Evolutionary conservation across 2,329 filamentous ascomycete genomes (phyloP).

Genomic region (Xylariaceae sp.): DNA sequence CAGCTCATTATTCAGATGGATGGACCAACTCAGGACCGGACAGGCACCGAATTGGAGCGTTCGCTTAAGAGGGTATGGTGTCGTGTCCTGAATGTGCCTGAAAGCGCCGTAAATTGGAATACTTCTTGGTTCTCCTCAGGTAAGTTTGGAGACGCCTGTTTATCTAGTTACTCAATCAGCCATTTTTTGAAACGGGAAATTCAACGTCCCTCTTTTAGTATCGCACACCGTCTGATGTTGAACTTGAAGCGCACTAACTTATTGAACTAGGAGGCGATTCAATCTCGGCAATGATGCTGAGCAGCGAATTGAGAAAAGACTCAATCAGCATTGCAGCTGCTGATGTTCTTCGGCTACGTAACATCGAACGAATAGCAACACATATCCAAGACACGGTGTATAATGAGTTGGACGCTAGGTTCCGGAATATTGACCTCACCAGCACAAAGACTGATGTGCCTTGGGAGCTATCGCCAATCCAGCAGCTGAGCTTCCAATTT

Average conservation of each 20-base stretch:
- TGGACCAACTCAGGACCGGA: not conserved
- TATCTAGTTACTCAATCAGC: no score
- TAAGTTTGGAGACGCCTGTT: not conserved
- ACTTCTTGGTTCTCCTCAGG: constrained; percentile 14
- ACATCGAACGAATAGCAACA: constrained; percentile 6
- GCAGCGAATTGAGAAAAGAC: constrained; percentile 9
- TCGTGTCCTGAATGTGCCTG: constrained; percentile 12
- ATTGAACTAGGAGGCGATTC: constrained; percentile 4
- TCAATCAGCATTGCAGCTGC: constrained; percentile 9
- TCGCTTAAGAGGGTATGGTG: constrained; percentile 7
- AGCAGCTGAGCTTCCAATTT: constrained; percentile 19
- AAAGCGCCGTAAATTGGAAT: constrained; percentile 5
- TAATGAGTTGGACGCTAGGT: not conserved
- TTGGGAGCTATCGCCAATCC: constrained; percentile 16
- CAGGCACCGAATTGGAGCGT: constrained; percentile 3
- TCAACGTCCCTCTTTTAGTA: no score
- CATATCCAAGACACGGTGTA: constrained; percentile 4
- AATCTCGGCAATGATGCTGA: constrained; percentile 12
- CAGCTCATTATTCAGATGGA: not conserved
- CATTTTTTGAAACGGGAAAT: no score
- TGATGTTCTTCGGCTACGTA: constrained; percentile 11
- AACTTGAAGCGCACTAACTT: not conserved
- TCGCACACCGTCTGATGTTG: no score
- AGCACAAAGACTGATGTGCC: not conserved
- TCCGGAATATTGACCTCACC: not conserved